Percentiles rank a stretch among this genome's conserved stretches.
Evolutionary conservation across 352 stramenopile species (phyloP).

Genomic region (Phytophthora hybrid): DNA sequence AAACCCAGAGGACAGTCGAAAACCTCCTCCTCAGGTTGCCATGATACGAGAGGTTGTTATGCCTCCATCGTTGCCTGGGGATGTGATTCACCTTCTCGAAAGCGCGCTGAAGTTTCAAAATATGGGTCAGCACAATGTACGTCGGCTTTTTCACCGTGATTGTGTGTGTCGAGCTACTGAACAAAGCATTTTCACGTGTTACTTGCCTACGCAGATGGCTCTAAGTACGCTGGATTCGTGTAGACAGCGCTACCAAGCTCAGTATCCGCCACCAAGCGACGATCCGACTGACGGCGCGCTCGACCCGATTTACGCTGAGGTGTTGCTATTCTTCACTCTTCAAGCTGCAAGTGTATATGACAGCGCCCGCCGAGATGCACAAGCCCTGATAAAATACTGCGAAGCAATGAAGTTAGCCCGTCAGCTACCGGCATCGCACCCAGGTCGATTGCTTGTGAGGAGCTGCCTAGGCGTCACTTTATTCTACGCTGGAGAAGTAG

Average conservation of each 20-base stretch:
- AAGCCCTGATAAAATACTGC: slow-evolving; percentile 56
- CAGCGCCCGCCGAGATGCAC: slow-evolving; percentile 58
- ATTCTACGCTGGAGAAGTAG: slow-evolving; percentile 63
- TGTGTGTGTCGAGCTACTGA: neutral
- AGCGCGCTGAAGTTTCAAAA: slow-evolving; percentile 75
- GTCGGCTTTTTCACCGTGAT: slow-evolving; percentile 11
- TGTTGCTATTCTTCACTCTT: slow-evolving; percentile 62
- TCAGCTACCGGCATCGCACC: slow-evolving; percentile 45
- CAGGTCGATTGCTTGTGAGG: slow-evolving; percentile 47
- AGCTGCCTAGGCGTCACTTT: slow-evolving; percentile 65
- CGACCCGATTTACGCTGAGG: slow-evolving; percentile 39
- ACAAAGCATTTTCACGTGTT: neutral
- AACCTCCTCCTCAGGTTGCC: slow-evolving; percentile 47
- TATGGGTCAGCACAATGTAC: slow-evolving; percentile 64
- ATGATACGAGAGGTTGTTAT: slow-evolving; percentile 71
- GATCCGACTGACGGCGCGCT: neutral
- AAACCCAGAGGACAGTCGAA: slow-evolving; percentile 4
- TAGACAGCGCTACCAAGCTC: slow-evolving; percentile 44
- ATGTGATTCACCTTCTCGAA: slow-evolving; percentile 60
- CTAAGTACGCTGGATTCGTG: slow-evolving; percentile 59
- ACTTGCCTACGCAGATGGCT: slow-evolving; percentile 58
- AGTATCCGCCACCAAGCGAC: slow-evolving; percentile 3
- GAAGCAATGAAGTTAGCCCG: slow-evolving; percentile 59
- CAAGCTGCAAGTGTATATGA: slow-evolving; percentile 64
- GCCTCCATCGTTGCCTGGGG: slow-evolving; percentile 48